Evolutionary conservation across 164 flowering plant genomes (phyloP), one percentile per base, ranked within the genome.

Genomic region (Liquidambar formosana): DNA sequence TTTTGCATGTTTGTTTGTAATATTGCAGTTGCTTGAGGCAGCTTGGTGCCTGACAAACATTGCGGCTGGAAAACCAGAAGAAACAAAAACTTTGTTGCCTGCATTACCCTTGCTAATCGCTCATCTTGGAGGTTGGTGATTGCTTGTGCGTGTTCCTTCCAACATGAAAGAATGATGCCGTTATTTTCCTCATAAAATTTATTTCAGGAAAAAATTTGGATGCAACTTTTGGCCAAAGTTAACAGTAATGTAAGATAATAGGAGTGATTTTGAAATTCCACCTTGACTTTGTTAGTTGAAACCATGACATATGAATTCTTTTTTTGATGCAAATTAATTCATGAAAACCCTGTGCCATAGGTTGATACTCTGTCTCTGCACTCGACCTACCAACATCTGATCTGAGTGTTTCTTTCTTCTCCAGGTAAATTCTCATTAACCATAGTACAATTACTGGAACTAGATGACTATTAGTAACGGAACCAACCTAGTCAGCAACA

Each of bases 1-100:
- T 47, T 38, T 10, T 51, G 41, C 6, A 0, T 11, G 8, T 71
- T 70, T 57, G 23, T 14, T 66, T 47, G 38, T 44, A 47, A 19
- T 73, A 21, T 58, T 75, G 71, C 84, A 95, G 99, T 88, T 95
- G 82, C 96, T 90, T 73, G 98, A 95, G 86, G 92, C 98, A 49
- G 93, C 98, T 69, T 95, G 99, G 99, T 93, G 96, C 76, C 83
- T 95, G 46, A 95, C 99, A 74, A 95, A 93, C 76, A 89, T 95
- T 70, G 99, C 98, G 2, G 98, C 99, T 9, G 99, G 99, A 66
- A 84, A 86, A 61, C 92, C 91, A 52, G 97, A 90, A 51, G 96
- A 95, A 75, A 95, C 99, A 61, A 89, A 86, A 76, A 84, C 99
- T 33, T 76, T 95, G 79, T 76, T 91, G 78, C 99, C 99, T 80